Evolutionary conservation across 139 green algal genomes (phyloP), one percentile per base, ranked within the genome.

Genomic region (Chlamydomonas urium): DNA sequence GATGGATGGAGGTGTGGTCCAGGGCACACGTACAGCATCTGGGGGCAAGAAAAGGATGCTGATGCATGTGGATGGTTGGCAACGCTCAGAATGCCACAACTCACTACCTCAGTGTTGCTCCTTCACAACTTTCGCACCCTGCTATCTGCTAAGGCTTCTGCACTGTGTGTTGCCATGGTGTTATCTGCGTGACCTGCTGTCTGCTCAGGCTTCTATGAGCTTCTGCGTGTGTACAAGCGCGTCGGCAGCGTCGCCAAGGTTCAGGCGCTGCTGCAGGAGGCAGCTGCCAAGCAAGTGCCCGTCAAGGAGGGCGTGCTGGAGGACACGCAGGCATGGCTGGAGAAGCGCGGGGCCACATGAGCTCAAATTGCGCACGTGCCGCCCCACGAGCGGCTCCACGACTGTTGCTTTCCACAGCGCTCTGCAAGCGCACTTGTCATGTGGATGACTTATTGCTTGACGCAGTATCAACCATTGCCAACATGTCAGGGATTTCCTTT

Each of bases 141-240:
- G 42, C 8, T 50, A 24, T 24, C 14, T 50, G 42, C 42, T 50
- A 50, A 50, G 8, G 42, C 42, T 50, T 14, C 42, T 50, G 10
- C 14, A 50, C 8, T 50, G n/a, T n/a, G n/a, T n/a, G n/a, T n/a
- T n/a, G n/a, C n/a, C n/a, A n/a, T n/a, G n/a, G n/a, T n/a, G n/a
- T n/a, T n/a, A n/a, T n/a, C n/a, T n/a, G n/a, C 53, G 24, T 29
- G 24, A 14, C 19, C 5, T 62, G 4, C 24, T 31, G 53, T 26
- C 5, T 31, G 53, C n/a, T 38, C 24, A 62, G 53, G 53, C 24
- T 62, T 62, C 53, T 62, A 62, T 31, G 53, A 62, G 53, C 53
- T 66, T 4, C 5, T 24, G 17, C 29, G 24, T 38, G 31, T 47
- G 28, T 66, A 66, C 32, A 66, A 38, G 59, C 8, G 31, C 29